Evolutionary conservation across 2,329 filamentous ascomycete genomes (phyloP), one percentile per base, ranked within the genome.

Genomic region (Alternaria angustiovoidea): DNA sequence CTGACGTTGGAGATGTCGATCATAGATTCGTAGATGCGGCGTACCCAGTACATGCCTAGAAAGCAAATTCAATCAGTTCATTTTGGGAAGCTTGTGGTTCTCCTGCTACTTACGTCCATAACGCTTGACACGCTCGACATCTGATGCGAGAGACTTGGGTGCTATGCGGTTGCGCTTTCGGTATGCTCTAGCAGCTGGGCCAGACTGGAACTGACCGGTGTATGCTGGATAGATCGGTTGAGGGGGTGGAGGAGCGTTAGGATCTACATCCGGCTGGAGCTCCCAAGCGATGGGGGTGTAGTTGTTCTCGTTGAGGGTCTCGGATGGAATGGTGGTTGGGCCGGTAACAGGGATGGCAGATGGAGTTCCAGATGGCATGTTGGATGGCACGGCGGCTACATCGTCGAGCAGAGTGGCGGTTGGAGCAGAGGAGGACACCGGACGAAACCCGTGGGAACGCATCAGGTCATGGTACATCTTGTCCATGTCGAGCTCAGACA

Each of bases 21-120:
- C 63, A 76, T 75, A 48, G 73, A 54, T 2, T 74, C 59, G 63
- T 72, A 75, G 54, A 76, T 65, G 11, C 67, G 66, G n/a, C 59
- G 59, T 5, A 75, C 73, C 74, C 74, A 76, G 66, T 72, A 73
- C 8, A 61, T 55, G n/a, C 65, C 65, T 67, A 26, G 28, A 26
- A 28, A 12, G 24, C 0, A n/a, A 18, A 30, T 46, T 28, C 28
- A 39, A 28, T 65, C 44, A 65, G 57, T 32, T 20, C 30, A 26
- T 22, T 4, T 26, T 34, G 32, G 43, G 9, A 26, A 8, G 26
- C 8, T 39, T 28, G 9, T 34, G 30, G 8, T 38, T 16, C 4
- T 16, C 3, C 6, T 12, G 39, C 22, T 8, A 63, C 65, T 56
- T 64, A 66, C 72, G 70, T 14, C 72, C 70, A 34, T 59, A 54